Conservation (phyloP, 2,329 filamentous ascomycete genomes). For the Aureobasidium sp. region DNA sequence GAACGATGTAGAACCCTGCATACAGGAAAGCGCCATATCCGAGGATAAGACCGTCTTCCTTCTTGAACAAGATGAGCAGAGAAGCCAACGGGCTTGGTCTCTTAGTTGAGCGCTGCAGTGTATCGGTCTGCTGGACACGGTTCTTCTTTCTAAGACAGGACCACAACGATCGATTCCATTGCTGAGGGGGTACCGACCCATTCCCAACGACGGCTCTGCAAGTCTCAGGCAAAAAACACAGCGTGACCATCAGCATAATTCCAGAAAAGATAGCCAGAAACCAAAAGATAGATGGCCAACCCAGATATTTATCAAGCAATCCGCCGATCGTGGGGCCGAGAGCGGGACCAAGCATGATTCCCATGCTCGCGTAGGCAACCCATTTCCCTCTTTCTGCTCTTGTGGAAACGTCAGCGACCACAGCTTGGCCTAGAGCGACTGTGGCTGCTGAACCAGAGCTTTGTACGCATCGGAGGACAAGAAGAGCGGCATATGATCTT, state of each 20-base stretch:
- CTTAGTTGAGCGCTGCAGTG: too few relatives aligned
- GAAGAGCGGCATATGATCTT: conserved; percentile 42
- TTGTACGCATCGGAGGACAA: conserved; percentile 48
- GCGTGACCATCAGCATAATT: conserved; percentile 36
- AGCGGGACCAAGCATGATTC: conserved; percentile 41
- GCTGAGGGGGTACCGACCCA: too few relatives aligned
- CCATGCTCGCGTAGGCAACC: conserved; percentile 46
- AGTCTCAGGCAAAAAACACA: conserved; percentile 46
- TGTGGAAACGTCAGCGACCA: conserved; percentile 49
- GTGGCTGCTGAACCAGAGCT: conserved; percentile 49
- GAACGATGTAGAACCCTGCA: too few relatives aligned
- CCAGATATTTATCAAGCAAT: conserved; percentile 50
- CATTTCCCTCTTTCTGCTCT: conserved; percentile 45
- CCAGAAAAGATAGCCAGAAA: conserved; percentile 55
- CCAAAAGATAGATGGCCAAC: conserved; percentile 62
- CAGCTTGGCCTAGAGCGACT: conserved; percentile 47
- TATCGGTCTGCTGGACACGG: too few relatives aligned
- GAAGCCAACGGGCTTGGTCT: too few relatives aligned
- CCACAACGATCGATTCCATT: too few relatives aligned
- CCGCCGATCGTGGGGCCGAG: conserved; percentile 60
- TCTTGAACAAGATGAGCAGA: too few relatives aligned
- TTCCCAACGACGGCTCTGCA: conserved; percentile 40
- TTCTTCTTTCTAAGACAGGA: too few relatives aligned
- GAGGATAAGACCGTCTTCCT: too few relatives aligned
- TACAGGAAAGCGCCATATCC: too few relatives aligned